Evolutionary conservation across 2,329 filamentous ascomycete species (phyloP).

Genomic region (Diaporthe citri): DNA sequence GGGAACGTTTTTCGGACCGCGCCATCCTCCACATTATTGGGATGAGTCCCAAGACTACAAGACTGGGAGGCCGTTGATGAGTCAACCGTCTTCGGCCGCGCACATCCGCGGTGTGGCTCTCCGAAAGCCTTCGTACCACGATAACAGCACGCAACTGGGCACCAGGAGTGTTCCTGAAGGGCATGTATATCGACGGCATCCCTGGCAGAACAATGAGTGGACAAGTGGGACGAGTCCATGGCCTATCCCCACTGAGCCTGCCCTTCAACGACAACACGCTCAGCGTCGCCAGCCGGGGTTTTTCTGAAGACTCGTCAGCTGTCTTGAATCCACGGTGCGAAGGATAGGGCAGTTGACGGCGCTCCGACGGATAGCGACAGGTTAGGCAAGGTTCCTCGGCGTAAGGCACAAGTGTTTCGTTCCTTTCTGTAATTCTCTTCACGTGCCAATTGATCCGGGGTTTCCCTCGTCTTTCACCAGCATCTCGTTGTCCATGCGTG

Average conservation of each 20-base stretch:
- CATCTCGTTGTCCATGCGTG: too few relatives aligned
- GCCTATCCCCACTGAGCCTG: background rate
- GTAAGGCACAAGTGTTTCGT: background rate
- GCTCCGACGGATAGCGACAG: background rate
- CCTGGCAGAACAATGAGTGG: conserved; percentile 5
- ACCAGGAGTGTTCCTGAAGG: background rate
- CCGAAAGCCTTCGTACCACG: background rate
- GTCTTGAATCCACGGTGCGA: background rate
- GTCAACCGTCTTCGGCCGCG: background rate
- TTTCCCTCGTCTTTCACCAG: too few relatives aligned
- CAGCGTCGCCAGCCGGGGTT: background rate
- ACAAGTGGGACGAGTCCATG: background rate
- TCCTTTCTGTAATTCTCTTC: background rate
- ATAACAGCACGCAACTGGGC: background rate
- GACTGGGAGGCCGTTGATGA: background rate
- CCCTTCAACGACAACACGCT: background rate
- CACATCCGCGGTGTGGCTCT: background rate
- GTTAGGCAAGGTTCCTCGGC: background rate
- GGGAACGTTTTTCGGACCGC: background rate
- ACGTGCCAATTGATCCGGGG: too few relatives aligned
- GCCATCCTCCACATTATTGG: background rate
- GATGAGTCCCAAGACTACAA: background rate
- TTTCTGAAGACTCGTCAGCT: background rate
- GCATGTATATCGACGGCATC: background rate
- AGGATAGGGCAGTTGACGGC: background rate